Evolutionary conservation across 2,329 filamentous ascomycete species (phyloP), one percentile per base, ranked within the genome.

Genomic region (Fusarium solani-melongenae): DNA sequence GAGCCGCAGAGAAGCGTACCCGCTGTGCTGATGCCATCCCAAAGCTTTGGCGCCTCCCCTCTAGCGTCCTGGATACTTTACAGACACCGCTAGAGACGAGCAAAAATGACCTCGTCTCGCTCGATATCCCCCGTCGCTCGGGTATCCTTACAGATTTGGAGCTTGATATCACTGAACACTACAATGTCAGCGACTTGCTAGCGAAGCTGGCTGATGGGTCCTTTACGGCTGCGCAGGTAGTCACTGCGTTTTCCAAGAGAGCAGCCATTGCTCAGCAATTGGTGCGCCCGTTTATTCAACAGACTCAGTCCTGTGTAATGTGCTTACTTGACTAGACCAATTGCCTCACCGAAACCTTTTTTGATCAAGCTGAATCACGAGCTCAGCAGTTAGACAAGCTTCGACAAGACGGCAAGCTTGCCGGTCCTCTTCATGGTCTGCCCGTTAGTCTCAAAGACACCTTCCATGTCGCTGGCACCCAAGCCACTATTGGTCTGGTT

Each of bases 331-430:
- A 2, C 14, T 6, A 78, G 64, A 72, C 72, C 14, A 82, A 83
- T 63, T 84, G 82, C 53, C 69, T 84, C 20, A 85, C 82, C 0
- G 86, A 88, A 67, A 82, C 86, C 0, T 83, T 88, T 56, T 88
- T 89, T 71, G 79, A 83, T 9, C 59, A 71, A 74, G 82, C 64
- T 5, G 36, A 69, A 17, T 22, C 38, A 7, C 63, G 72, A 17
- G 75, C 75, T 17, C 57, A 29, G 15, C 61, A 71, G 14, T 62
- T 78, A 6, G 76, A 78, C 29, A 20, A 64, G 5, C 29, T 73
- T 10, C 46, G 71, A 6, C 51, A 55, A 14, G 36, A 44, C 2
- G 71, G 76, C 8, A 57, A 49, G n/a, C 38, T 69, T 2, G 58
- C 59, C n/a, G 73, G 72, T 2, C 67, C 72, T 5, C 68, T 76